Evolutionary conservation across 305 asterid species (phyloP), one percentile per base, ranked within the genome.

Genomic region (Petunia hybrid): DNA sequence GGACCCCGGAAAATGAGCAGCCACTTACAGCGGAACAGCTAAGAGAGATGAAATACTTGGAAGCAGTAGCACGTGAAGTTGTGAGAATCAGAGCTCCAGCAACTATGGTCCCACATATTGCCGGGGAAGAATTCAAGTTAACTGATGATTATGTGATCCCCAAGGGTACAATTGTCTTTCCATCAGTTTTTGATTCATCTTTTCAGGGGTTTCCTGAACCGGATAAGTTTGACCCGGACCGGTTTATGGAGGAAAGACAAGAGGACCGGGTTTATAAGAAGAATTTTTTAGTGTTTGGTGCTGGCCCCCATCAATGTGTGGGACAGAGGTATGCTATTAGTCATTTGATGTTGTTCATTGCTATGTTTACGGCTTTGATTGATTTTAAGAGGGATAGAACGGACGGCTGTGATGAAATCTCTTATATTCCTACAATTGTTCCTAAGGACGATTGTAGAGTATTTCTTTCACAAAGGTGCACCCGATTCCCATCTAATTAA

Each of bases 221-320:
- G 87, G 96, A 91, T 3, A 76, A 71, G 84, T 93, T 93, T 83
- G 97, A 93, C 73, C 97, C 97, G 81, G 92, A 89, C 38, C 89
- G 96, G 88, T 93, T 93, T 85, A 10, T 89, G 88, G 92, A 87
- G 35, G 92, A 86, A 13, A 79, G 95, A 82, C 89, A 89, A 67
- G 96, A 91, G 86, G 93, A 90, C 83, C 93, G 91, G 84, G 86
- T 91, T 39, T 88, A 84, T 61, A 91, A 86, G 79, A 88, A 83
- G 87, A 91, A 93, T 81, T 93, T 76, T 80, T 85, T 93, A 3
- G 97, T 91, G 0, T 93, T 93, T 9, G 97, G 97, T 6, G 96
- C 97, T 7, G 97, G 97, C 87, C 77, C 97, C 83, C 97, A 91
- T 85, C 94, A 89, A 79, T 93, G 97, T 65, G 97, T 93, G 86